Evolutionary conservation across 208 protist genomes (phyloP).

Genomic region (Trypanosoma theileri): DNA sequence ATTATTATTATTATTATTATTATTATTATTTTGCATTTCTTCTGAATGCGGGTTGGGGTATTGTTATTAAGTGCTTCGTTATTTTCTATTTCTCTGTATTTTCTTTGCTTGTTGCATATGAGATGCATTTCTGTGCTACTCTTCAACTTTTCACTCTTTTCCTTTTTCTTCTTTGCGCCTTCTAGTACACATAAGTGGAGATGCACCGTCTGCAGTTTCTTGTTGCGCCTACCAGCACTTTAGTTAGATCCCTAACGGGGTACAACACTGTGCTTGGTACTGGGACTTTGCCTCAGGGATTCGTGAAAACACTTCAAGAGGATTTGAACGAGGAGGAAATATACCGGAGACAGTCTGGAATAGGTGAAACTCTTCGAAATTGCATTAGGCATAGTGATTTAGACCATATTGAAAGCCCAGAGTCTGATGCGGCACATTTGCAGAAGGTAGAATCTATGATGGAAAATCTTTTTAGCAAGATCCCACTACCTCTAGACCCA

Average conservation of each 20-base stretch:
- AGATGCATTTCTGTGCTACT: no score
- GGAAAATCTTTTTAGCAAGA: constrained; percentile 69
- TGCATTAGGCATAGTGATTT: constrained; percentile 56
- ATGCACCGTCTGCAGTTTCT: constrained; percentile 13
- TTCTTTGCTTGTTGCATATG: no score
- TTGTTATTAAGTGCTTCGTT: background rate
- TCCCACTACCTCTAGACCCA: constrained; percentile 75
- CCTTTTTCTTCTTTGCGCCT: background rate
- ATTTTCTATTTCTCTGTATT: background rate
- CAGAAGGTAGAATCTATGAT: constrained; percentile 45
- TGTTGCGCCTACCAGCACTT: background rate
- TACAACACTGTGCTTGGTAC: constrained; percentile 50
- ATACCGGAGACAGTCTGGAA: constrained; percentile 33
- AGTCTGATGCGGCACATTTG: constrained; percentile 61
- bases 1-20: background rate
- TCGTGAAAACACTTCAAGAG: constrained; percentile 54
- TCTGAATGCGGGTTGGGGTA: background rate
- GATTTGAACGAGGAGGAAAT: constrained; percentile 60
- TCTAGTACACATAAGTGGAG: background rate
- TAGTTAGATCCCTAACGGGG: constrained; percentile 4
- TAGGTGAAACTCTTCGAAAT: constrained; percentile 57
- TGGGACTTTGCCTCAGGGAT: constrained; percentile 34
- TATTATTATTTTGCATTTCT: constrained; percentile 4
- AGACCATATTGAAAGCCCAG: constrained; percentile 85
- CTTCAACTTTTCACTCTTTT: background rate